Base-by-base conservation (phyloP, 805 yeast species). In the Ogataea paraovalis region DNA sequence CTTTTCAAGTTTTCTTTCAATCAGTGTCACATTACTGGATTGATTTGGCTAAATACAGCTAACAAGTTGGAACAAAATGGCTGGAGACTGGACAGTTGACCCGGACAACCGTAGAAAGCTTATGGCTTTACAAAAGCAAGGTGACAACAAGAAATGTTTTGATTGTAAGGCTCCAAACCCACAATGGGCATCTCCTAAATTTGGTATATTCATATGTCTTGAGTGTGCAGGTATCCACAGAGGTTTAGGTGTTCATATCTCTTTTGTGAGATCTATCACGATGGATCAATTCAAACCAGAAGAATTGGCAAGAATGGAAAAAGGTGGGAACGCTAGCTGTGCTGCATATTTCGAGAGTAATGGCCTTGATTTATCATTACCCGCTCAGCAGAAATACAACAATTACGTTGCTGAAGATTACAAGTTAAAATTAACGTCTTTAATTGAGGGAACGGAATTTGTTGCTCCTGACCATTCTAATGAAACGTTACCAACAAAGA, bases 151-250 rank as follows among this genome's bases (percentile, higher is more conserved):
- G 71, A 83, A 80, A 66, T 94, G 99, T 69, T 85, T 89, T 66
- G 99, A 94, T 66, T 94, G 99, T 69, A 76, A 73, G 34, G 96
- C 97, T 1, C 96, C 96, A 49, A 92, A 91, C 65, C 99, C 99
- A 9, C 99, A 94, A 67, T 94, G 99, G 99, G 97, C 98, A 2
- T 89, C 97, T 13, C 98, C 98, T 33, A 94, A 94, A 68, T 90
- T 92, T 69, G 99, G 99, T 50, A 87, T 94, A 51, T 94, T 91
- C 69, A 92, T 94, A 62, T 94, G 99, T 68, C 77, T 94, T 37
- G 99, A 94, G 65, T 94, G 99, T 73, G 99, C 99, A 18, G 99
- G 99, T 41, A 74, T 85, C 47, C 99, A 94, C 67, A 78, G 96
- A 67, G 96, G 98, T 12, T 73, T 94, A 42, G 99, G 99, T 36